These are phyloP conservation scores for Sugiyamaella castrensis DNA, from an alignment of 1,139 yeast genomes.

Conservation along the genomic window DNA sequence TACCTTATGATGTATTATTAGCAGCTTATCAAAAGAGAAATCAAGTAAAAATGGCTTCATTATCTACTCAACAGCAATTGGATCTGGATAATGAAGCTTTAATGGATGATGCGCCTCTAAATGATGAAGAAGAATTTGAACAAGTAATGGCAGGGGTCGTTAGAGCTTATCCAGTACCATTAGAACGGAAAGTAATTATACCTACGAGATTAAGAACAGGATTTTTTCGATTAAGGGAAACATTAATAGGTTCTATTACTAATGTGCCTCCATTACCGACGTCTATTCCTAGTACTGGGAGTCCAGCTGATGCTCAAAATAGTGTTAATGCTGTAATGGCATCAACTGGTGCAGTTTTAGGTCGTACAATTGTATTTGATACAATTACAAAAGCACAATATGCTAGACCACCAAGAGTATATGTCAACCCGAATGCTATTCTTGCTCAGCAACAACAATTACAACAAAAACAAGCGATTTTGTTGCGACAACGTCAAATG, in stretches of 20 bases:
- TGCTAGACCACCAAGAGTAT: constrained; percentile 36
- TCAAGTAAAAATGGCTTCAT: constrained; percentile 75
- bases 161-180: constrained; percentile 72
- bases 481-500: constrained; percentile 22
- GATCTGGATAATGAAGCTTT: constrained; percentile 31
- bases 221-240: constrained; percentile 67
- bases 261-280: constrained; percentile 27
- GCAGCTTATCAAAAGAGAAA: constrained; percentile 90
- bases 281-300: constrained; percentile 3
- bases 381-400: constrained; percentile 30
- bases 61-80: constrained; percentile 33
- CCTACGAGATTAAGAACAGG: constrained; percentile 68
- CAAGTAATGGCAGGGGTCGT: constrained; percentile 84
- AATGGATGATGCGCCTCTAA: constrained; percentile 31
- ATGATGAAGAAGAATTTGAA: constrained; percentile 87
- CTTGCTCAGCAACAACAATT: constrained; percentile 27
- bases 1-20: constrained; percentile 82
- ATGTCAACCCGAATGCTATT: constrained; percentile 20
- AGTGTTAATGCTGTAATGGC: constrained; percentile 32
- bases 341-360: constrained; percentile 35
- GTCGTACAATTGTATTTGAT: constrained; percentile 37
- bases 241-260: constrained; percentile 36
- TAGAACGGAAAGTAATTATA: constrained; percentile 69
- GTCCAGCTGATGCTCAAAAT: constrained; percentile 8
- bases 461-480: constrained; percentile 24